Conservation (phyloP, 441 rosid species). For the Arabidopsis hybrid region DNA sequence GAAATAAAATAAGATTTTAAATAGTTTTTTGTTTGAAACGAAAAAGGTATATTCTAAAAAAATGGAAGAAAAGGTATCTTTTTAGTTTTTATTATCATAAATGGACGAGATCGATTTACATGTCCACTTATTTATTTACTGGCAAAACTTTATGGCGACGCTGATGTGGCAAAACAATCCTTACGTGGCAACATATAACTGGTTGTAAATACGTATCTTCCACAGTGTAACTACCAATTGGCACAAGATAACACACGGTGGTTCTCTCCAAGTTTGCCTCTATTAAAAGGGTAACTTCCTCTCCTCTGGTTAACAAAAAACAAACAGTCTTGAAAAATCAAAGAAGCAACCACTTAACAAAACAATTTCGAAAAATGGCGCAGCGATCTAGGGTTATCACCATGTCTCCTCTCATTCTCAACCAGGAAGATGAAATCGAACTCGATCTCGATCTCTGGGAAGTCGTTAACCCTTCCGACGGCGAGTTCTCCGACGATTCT, state of each 20-base stretch:
- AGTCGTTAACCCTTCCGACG: slow-evolving; percentile 44
- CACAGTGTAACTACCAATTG: slow-evolving; percentile 25
- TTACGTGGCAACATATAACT: slow-evolving; percentile 33
- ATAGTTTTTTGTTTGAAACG: background rate
- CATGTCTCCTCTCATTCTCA: slow-evolving; percentile 42
- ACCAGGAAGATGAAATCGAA: slow-evolving; percentile 14
- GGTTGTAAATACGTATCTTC: slow-evolving; percentile 37
- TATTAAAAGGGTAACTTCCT: slow-evolving; percentile 42
- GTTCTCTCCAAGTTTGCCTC: slow-evolving; percentile 17
- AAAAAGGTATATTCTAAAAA: too few relatives aligned
- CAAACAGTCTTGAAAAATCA: slow-evolving; percentile 15
- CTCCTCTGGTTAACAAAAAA: slow-evolving; percentile 19
- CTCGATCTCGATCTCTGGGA: slow-evolving; percentile 45
- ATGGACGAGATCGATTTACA: slow-evolving; percentile 24
- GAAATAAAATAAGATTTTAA: too few relatives aligned
- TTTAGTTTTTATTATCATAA: background rate
- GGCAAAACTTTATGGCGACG: background rate
- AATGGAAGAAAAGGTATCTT: background rate
- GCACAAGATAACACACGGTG: slow-evolving; percentile 21
- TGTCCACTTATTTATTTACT: background rate
- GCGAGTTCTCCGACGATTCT: slow-evolving; percentile 48
- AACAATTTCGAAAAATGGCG: slow-evolving; percentile 31
- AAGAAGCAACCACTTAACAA: background rate
- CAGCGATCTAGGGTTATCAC: slow-evolving; percentile 34
- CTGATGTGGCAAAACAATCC: slow-evolving; percentile 31